These are phyloP conservation scores for Pseudonitzschia multistriata DNA, from an alignment of 108 stramenopile species.

Conservation along the genomic window DNA sequence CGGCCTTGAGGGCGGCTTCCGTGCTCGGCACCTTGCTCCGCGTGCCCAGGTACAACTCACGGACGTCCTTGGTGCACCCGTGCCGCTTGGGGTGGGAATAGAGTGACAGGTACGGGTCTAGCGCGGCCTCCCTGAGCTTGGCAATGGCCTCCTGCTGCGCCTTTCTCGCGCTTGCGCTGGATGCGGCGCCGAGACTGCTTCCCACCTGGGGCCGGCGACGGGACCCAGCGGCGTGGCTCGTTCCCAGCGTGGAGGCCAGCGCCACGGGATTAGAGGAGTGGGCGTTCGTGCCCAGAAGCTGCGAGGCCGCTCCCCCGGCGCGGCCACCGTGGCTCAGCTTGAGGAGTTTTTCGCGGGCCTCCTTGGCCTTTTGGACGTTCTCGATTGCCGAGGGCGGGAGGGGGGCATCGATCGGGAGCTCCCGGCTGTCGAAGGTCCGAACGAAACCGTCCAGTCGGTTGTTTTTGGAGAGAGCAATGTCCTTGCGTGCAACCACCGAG, in stretches of 20 bases:
- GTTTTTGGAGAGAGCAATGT: constrained; percentile 52
- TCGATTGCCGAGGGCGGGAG: constrained; percentile 38
- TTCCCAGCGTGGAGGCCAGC: constrained; percentile 48
- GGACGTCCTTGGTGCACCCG: constrained; percentile 84
- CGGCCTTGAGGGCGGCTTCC: constrained; percentile 58
- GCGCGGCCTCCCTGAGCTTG: constrained; percentile 51
- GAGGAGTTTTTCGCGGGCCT: constrained; percentile 65
- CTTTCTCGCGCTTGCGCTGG: background rate
- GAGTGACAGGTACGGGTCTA: constrained; percentile 56
- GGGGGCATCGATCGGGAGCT: constrained; percentile 63
- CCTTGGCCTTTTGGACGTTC: constrained; percentile 61
- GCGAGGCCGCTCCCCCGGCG: constrained; percentile 44
- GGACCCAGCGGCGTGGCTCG: constrained; percentile 25
- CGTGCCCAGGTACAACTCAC: constrained; percentile 73
- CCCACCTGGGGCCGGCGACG: constrained; percentile 47
- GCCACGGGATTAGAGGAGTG: constrained; percentile 65
- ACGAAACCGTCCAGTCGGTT: constrained; percentile 82
- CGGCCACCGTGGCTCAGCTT: constrained; percentile 51
- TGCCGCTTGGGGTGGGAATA: constrained; percentile 78
- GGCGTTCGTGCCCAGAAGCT: constrained; percentile 63
- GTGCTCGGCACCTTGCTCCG: constrained; percentile 49
- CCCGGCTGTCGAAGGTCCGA: constrained; percentile 50
- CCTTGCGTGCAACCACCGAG: constrained; percentile 59
- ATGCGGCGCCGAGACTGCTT: background rate
- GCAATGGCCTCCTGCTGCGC: constrained; percentile 28